phyloP scores from a whole-genome alignment of 2,329 filamentous ascomycete species.

The Trichoderma gracile region DNA sequence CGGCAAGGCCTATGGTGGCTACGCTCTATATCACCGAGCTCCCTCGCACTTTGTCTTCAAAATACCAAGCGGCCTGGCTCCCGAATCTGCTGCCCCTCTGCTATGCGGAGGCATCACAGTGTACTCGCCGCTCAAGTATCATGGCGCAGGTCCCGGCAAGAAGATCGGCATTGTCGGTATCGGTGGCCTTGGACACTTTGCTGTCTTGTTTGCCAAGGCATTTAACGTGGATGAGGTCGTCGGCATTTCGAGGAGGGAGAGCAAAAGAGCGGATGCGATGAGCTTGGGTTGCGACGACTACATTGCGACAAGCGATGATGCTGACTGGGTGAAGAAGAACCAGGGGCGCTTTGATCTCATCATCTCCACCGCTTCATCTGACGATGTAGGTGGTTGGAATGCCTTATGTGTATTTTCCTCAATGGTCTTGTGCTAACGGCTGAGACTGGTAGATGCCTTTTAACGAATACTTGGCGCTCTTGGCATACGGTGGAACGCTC shows the following conservation, averaged over 20 bases:
- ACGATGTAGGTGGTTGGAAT: constrained; percentile 29
- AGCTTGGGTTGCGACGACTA: constrained; percentile 59
- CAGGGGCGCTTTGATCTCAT: constrained; percentile 57
- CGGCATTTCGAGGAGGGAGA: constrained; percentile 56
- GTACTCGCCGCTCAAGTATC: constrained; percentile 61
- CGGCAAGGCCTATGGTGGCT: constrained; percentile 51
- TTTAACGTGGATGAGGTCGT: constrained; percentile 63
- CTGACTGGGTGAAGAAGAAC: constrained; percentile 56
- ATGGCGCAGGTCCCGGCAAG: constrained; percentile 67
- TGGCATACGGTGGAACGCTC: constrained; percentile 60
- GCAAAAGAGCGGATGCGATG: constrained; percentile 57
- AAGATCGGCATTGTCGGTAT: constrained; percentile 66
- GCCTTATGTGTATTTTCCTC: not conserved
- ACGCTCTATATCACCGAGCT: constrained; percentile 40
- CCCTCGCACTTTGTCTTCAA: constrained; percentile 51
- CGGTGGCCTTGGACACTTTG: constrained; percentile 70
- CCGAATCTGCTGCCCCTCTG: constrained; percentile 59
- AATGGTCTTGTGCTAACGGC: not conserved
- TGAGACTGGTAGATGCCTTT: constrained; percentile 54
- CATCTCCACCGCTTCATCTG: constrained; percentile 55
- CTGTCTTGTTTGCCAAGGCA: constrained; percentile 67
- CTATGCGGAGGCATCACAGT: constrained; percentile 71
- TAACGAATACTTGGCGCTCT: constrained; percentile 58
- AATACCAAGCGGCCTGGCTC: constrained; percentile 46
- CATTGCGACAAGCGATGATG: constrained; percentile 48